phyloP scores from a whole-genome alignment of 2,329 filamentous ascomycete genomes.

The Phialophora macrospora region DNA sequence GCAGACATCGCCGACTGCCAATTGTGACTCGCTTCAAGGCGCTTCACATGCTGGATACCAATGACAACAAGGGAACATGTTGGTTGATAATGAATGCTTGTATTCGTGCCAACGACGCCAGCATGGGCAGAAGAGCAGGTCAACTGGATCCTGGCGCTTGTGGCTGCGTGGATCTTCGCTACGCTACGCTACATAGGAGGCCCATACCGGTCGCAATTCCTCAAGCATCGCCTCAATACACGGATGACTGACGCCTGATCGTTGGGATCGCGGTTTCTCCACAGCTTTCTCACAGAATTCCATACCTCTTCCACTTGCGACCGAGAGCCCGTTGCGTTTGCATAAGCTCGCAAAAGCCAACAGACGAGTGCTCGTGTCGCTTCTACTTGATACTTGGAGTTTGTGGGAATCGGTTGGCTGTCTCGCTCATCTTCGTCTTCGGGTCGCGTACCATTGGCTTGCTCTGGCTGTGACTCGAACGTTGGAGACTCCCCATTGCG shows the following conservation, averaged over 20 bases:
- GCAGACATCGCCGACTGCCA: no score
- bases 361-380: conserved; percentile 34
- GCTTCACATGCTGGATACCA: no score
- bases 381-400: conserved; percentile 30
- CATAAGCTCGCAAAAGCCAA: conserved; percentile 38
- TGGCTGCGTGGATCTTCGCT: not conserved
- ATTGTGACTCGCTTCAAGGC: no score
- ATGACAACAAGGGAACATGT: no score
- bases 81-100: no score
- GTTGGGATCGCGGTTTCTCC: conserved; percentile 37
- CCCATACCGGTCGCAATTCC: conserved; percentile 38
- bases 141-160: not conserved
- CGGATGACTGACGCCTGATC: conserved; percentile 34
- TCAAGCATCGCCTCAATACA: conserved; percentile 37
- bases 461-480: not conserved
- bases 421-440: conserved; percentile 19
- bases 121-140: no score
- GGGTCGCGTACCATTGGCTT: not conserved
- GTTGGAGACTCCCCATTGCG: not conserved
- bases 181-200: conserved; percentile 25
- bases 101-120: not conserved
- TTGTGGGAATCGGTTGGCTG: conserved; percentile 14
- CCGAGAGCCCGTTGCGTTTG: conserved; percentile 34
- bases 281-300: conserved; percentile 34
- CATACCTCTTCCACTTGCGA: conserved; percentile 36